These are phyloP conservation scores for Garcia nutans DNA, from an alignment of 345 rosid genomes.

Conservation along the genomic window DNA sequence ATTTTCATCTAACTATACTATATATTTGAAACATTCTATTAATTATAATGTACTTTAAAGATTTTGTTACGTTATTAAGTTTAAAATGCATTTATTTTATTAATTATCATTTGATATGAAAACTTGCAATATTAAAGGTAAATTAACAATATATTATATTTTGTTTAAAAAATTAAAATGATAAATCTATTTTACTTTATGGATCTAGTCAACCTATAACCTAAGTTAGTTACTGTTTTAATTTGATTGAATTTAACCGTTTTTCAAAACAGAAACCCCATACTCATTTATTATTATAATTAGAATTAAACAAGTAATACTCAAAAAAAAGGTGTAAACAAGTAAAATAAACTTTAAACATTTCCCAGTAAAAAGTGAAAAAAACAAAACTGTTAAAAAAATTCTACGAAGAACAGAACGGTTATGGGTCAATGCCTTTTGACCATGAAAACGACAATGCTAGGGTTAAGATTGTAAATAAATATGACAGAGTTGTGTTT, in stretches of 20 bases:
- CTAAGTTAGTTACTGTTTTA: slow-evolving; percentile 44
- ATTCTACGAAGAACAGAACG: slow-evolving; percentile 1
- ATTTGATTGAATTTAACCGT: slow-evolving; percentile 40
- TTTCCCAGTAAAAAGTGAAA: background rate
- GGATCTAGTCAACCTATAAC: slow-evolving; percentile 13
- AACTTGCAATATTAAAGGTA: no score
- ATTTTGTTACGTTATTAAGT: no score
- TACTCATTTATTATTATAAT: background rate
- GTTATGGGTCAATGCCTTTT: slow-evolving; percentile 56
- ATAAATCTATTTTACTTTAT: no score
- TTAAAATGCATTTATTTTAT: no score
- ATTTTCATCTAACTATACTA: no score
- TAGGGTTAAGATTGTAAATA: slow-evolving; percentile 34
- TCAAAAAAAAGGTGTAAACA: background rate
- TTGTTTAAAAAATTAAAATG: no score
- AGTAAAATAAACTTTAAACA: no score
- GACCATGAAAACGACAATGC: slow-evolving; percentile 42
- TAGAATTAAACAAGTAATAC: background rate
- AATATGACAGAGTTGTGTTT: background rate
- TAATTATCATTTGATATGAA: no score
- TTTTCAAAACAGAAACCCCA: slow-evolving; percentile 24
- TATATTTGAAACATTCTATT: no score
- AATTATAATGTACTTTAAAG: no score
- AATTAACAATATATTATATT: no score
- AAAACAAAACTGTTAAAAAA: background rate